Percentiles rank a stretch among this genome's conserved stretches.
These are phyloP conservation scores for Microstegium vimineum DNA, from an alignment of 176 grass and related monocot genomes.

Conservation along the genomic window DNA sequence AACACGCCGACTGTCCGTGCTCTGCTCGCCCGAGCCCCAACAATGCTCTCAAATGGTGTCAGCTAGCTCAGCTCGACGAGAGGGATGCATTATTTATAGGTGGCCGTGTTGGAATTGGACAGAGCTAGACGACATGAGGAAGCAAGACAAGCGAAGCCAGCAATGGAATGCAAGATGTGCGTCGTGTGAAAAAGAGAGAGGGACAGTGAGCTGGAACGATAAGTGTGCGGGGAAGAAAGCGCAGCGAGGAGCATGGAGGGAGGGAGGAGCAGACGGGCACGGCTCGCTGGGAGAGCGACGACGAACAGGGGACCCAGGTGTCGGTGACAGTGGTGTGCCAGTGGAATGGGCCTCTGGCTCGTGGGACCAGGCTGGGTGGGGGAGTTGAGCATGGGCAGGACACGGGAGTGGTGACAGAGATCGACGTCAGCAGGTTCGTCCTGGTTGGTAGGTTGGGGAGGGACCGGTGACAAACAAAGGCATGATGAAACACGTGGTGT, in stretches of 20 bases:
- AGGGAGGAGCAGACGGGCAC: constrained; percentile 30
- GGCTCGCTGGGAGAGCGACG: constrained; percentile 25
- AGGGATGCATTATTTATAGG: not conserved
- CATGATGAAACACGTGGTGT: not conserved
- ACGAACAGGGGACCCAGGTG: not conserved
- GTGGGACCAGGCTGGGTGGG: not conserved
- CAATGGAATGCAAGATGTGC: not conserved
- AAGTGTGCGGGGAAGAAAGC: not conserved
- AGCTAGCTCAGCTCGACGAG: not conserved
- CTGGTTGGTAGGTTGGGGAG: not conserved
- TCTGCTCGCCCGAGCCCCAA: not conserved
- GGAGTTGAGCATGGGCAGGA: not conserved
- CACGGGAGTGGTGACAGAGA: not conserved
- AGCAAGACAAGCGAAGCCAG: not conserved
- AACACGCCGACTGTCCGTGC: not conserved
- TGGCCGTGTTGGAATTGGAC: constrained; percentile 1
- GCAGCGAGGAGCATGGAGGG: not conserved
- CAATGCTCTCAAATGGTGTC: not conserved
- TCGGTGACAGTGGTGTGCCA: not conserved
- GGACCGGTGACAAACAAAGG: not conserved
- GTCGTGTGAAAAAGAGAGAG: not conserved
- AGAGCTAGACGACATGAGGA: not conserved
- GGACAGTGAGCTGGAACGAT: constrained; percentile 34
- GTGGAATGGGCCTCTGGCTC: not conserved
- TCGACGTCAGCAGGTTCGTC: not conserved